Evolutionary conservation across 2,329 filamentous ascomycete species (phyloP), one percentile per base, ranked within the genome.

Genomic region (Shiraia bambusicola): DNA sequence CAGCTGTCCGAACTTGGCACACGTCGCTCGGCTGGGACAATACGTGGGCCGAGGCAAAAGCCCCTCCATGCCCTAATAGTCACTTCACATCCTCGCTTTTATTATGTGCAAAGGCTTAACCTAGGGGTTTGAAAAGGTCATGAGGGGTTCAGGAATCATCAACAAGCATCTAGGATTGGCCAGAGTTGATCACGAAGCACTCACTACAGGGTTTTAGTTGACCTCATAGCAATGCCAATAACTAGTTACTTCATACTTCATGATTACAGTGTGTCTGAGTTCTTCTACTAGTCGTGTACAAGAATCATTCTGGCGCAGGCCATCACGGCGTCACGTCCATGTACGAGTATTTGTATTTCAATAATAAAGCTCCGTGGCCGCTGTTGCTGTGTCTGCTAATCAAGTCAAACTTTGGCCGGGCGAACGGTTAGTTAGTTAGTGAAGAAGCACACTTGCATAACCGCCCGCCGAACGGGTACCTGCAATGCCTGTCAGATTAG

Each of bases 1-100:
- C 56, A 56, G 52, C 49, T 46, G 44, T 54, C 56, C 56, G 56
- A 47, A 51, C 42, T 56, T 55, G 54, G 57, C 50, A 33, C 47
- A 56, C 57, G 54, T 52, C 48, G 43, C 45, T 56, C 52, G 55
- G 55, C 50, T 52, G 49, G 51, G 34, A 30, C n/a, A 44, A 29
- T 42, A 31, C 36, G 42, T 44, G 38, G 48, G 48, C 56, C 55
- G 55, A 58, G 55, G 55, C 53, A 49, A 50, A 40, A 33, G 28
- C 39, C 43, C 46, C 35, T 43, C 42, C 39, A 28, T 22, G 10
- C 29, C 40, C 32, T 27, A 34, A 29, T 31, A 15, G 24, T 40
- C 12, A 16, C 31, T 11, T 22, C 29, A 12, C 25, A n/a, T n/a
- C n/a, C 15, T 35, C 25, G 38, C 38, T 15, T 35, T 40, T 40